Percentiles rank a stretch among this genome's conserved stretches.
These are phyloP conservation scores for Tricholoma sp. DNA, from an alignment of 768 basidiomycete species.

Conservation along the genomic window DNA sequence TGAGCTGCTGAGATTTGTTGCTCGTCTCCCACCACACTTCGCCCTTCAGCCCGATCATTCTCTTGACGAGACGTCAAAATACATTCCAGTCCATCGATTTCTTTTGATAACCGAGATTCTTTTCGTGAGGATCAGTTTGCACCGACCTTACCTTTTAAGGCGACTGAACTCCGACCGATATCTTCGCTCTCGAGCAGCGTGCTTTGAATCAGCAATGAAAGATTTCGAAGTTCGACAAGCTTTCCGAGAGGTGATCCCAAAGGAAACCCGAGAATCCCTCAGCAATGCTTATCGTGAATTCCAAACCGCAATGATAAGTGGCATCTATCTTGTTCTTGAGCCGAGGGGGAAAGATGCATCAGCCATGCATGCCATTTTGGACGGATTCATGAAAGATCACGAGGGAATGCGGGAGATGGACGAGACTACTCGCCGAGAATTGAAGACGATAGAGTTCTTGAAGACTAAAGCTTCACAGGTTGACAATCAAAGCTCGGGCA, in stretches of 20 bases:
- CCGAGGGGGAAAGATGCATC: slow-evolving; percentile 65
- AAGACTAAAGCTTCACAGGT: slow-evolving; percentile 61
- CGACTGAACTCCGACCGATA: slow-evolving; percentile 77
- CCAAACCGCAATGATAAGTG: slow-evolving; percentile 85
- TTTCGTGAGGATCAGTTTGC: slow-evolving; percentile 77
- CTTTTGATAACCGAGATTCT: slow-evolving; percentile 86
- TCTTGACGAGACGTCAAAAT: slow-evolving; percentile 60
- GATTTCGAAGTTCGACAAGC: slow-evolving; percentile 77
- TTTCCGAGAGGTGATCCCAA: slow-evolving; percentile 56
- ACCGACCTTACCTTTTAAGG: slow-evolving; percentile 85
- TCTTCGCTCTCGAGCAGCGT: slow-evolving; percentile 74
- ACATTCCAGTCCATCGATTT: slow-evolving; percentile 80
- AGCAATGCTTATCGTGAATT: slow-evolving; percentile 85
- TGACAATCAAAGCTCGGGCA: slow-evolving; percentile 28
- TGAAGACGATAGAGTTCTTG: slow-evolving; percentile 82
- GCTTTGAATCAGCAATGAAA: slow-evolving; percentile 86
- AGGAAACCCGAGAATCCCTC: slow-evolving; percentile 62
- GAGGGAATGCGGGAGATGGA: slow-evolving; percentile 65
- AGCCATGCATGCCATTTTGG: slow-evolving; percentile 75
- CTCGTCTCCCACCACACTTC: slow-evolving; percentile 74
- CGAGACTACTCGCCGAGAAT: slow-evolving; percentile 75
- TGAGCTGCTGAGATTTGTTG: slow-evolving; percentile 73
- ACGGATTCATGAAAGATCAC: slow-evolving; percentile 70
- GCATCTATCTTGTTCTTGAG: slow-evolving; percentile 79
- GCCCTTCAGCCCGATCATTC: slow-evolving; percentile 71